Conservation (phyloP, 441 rosid genomes). For the Capsella rubella region DNA sequence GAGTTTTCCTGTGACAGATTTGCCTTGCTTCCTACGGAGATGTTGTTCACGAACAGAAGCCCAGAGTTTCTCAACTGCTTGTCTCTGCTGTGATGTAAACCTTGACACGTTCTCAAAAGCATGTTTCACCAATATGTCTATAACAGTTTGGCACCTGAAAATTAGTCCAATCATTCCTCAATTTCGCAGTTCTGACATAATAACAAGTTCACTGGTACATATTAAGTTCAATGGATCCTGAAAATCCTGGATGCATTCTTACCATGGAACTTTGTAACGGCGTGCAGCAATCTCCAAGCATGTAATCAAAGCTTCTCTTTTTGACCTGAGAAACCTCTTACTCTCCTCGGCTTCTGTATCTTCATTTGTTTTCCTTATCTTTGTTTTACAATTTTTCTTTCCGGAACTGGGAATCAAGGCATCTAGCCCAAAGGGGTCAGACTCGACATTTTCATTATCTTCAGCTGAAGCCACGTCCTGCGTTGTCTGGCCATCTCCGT, state of each 20-base stretch:
- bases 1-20: conserved; percentile 86
- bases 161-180: conserved; percentile 27
- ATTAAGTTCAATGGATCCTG: background rate
- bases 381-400: conserved; percentile 65
- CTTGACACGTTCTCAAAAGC: conserved; percentile 79
- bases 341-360: conserved; percentile 64
- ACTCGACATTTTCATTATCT: conserved; percentile 53
- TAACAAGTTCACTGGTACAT: conserved; percentile 9
- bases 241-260: conserved; percentile 32
- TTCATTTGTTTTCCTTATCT: conserved; percentile 57
- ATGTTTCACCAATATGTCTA: conserved; percentile 94
- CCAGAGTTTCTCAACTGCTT: conserved; percentile 88
- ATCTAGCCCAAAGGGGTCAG: conserved; percentile 95
- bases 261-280: conserved; percentile 88
- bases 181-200: background rate
- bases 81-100: conserved; percentile 82
- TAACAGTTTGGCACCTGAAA: conserved; percentile 93
- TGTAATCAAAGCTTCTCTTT: conserved; percentile 80
- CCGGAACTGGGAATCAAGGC: conserved; percentile 60
- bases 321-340: conserved; percentile 69
- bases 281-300: conserved; percentile 93
- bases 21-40: conserved; percentile 86
- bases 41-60: conserved; percentile 84
- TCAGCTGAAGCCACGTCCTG: conserved; percentile 46
- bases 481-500: conserved; percentile 45